These are phyloP conservation scores for Aspergillus sp. DNA, from an alignment of 2,329 filamentous ascomycete species.

Conservation along the genomic window DNA sequence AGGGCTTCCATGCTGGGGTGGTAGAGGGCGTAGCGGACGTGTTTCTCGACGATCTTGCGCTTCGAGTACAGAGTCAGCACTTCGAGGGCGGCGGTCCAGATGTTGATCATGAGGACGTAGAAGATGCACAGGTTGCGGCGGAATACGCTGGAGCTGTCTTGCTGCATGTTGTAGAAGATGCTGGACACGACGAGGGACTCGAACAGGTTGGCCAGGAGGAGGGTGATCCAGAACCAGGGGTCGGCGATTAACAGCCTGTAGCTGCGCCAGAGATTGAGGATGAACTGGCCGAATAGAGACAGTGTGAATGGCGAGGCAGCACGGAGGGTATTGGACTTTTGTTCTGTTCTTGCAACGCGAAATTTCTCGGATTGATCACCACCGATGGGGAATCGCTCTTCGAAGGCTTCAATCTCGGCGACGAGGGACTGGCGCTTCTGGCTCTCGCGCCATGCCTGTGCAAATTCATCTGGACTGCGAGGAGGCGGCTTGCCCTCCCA, in stretches of 20 bases:
- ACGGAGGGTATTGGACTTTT: conserved; percentile 28
- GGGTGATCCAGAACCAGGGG: too few relatives aligned
- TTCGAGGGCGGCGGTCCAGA: conserved; percentile 34
- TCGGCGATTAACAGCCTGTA: too few relatives aligned
- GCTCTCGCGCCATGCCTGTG: conserved; percentile 54
- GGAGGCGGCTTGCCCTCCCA: conserved; percentile 63
- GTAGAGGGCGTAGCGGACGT: conserved; percentile 83
- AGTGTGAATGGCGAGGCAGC: too few relatives aligned
- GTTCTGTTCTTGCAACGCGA: conserved; percentile 44
- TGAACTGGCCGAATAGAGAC: too few relatives aligned
- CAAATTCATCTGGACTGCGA: conserved; percentile 69
- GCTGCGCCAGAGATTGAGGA: too few relatives aligned
- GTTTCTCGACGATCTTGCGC: conserved; percentile 89
- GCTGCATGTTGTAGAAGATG: too few relatives aligned
- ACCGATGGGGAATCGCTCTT: conserved; percentile 43
- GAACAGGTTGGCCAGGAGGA: too few relatives aligned
- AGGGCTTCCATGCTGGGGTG: conserved; percentile 85
- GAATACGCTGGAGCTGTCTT: too few relatives aligned
- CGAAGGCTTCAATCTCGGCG: conserved; percentile 46
- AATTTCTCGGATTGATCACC: conserved; percentile 42
- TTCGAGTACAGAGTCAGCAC: conserved; percentile 84
- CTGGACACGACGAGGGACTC: too few relatives aligned
- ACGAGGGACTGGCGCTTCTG: conserved; percentile 44
- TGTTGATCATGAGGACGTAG: not conserved
- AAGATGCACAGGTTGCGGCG: too few relatives aligned